A percentile compares a stretch with the other conserved stretches of the same genome.
phyloP scores from a whole-genome alignment of 73 alveolate genomes.

The Tetrahymena thermophila region DNA sequence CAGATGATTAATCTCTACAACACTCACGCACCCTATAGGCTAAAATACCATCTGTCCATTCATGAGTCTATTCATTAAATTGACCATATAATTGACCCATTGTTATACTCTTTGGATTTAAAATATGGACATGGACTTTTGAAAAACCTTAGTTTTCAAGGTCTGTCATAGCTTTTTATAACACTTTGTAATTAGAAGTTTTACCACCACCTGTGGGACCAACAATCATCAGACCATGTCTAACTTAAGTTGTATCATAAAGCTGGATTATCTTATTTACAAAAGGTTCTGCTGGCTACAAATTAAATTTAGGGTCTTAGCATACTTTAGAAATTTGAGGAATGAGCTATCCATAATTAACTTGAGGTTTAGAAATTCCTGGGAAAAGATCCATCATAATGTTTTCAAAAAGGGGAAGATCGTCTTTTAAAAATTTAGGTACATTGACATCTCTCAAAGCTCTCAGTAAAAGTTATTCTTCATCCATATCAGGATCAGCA shows the following conservation, averaged over 20 bases:
- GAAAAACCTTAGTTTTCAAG: constrained; percentile 53
- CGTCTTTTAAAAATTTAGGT: constrained; percentile 85
- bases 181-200: constrained; percentile 93
- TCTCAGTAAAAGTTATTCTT: constrained; percentile 87
- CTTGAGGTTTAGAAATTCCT: constrained; percentile 54
- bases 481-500: constrained; percentile 90
- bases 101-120: constrained; percentile 97
- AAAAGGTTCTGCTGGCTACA: constrained; percentile 19
- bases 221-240: constrained; percentile 99
- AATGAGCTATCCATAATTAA: constrained; percentile 77
- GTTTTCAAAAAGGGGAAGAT: constrained; percentile 49
- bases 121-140: constrained; percentile 77
- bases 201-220: constrained; percentile 99
- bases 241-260: constrained; percentile 83
- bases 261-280: constrained; percentile 21
- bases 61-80: constrained; percentile 94
- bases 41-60: constrained; percentile 97
- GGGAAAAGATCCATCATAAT: constrained; percentile 54
- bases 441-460: constrained; percentile 98
- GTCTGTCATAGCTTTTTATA: constrained; percentile 84
- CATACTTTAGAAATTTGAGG: constrained; percentile 25
- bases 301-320: constrained; percentile 37
- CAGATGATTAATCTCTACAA: constrained; percentile 50
- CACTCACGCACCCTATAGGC: constrained; percentile 47
- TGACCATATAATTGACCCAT: constrained; percentile 97